Percentiles rank a stretch among this genome's conserved stretches.
These are phyloP conservation scores for Neofusicoccum umdonicola DNA, from an alignment of 2,329 filamentous ascomycete genomes.

Conservation along the genomic window DNA sequence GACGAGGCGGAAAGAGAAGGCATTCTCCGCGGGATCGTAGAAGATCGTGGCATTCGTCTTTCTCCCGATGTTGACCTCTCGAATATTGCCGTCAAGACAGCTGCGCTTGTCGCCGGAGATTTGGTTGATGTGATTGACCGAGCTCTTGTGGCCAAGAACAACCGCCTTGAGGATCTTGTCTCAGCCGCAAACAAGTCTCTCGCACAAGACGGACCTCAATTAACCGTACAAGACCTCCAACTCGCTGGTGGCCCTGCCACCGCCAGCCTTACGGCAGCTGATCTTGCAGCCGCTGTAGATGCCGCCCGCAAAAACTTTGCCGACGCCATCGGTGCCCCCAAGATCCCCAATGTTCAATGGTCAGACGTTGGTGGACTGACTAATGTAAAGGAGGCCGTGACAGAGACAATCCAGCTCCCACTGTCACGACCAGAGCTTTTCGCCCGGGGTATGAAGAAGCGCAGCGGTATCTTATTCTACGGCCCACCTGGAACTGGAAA, in stretches of 20 bases:
- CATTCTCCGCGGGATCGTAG: constrained; percentile 75
- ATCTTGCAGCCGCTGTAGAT: constrained; percentile 92
- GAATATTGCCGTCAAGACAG: constrained; percentile 88
- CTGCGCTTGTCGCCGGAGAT: constrained; percentile 90
- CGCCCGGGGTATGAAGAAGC: constrained; percentile 96
- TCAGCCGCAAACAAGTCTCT: constrained; percentile 38
- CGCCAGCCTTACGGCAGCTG: constrained; percentile 72
- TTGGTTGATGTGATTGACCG: constrained; percentile 92
- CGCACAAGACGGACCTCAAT: constrained; percentile 39
- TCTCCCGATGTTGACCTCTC: constrained; percentile 81
- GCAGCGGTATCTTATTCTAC: constrained; percentile 89
- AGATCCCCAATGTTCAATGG: constrained; percentile 97
- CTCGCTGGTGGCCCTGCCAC: constrained; percentile 80
- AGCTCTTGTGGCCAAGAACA: constrained; percentile 72
- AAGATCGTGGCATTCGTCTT: constrained; percentile 71
- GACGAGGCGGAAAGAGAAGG: constrained; percentile 90
- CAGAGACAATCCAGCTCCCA: constrained; percentile 92
- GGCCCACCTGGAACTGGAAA: constrained; percentile 90
- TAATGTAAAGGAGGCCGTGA: constrained; percentile 95
- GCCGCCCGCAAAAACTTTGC: constrained; percentile 97
- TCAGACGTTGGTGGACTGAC: constrained; percentile 90
- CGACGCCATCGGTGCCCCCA: constrained; percentile 93
- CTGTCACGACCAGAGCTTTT: constrained; percentile 90
- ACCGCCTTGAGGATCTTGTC: constrained; percentile 73
- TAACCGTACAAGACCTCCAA: constrained; percentile 76